Evolutionary conservation across 371 early-diverging fungal genomes (phyloP), one percentile per base, ranked within the genome.

Genomic region (Lichtheimia ornata): DNA sequence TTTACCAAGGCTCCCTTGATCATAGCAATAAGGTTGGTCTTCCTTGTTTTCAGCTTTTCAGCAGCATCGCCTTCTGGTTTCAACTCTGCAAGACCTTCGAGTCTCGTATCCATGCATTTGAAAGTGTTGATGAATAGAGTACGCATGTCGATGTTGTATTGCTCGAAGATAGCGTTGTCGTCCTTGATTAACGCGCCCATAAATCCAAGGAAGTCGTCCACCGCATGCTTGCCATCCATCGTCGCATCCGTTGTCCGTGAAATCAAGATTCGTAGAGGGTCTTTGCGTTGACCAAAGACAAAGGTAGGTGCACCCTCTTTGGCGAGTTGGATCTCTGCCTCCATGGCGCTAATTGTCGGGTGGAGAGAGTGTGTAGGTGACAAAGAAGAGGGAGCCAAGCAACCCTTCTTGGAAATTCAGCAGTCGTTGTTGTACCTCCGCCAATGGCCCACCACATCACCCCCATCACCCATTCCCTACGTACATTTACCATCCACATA

Each of bases 1-100:
- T 62, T 59, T 69, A 77, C 78, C 57, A 72, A 30, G 18, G 70
- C 67, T 18, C 66, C 69, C 25, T 65, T 70, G 12, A 77, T 67
- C 66, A 77, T 71, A 18, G 65, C 54, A 49, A 58, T 65, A 27
- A 70, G 62, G 24, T 64, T 70, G n/a, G 61, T 57, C 50, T 66
- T 64, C 5, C 25, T 50, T n/a, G 17, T 20, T 3, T 57, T 56
- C 6, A 64, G 28, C 24, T 53, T 45, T 41, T 57, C 66, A 18
- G 15, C 25, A 0, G 51, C 43, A 14, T 63, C 53, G 7, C 61
- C 55, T n/a, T 67, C 59, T 9, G 50, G 57, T 12, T 66, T 63
- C 9, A 65, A 17, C 65, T 79, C 79, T n/a, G 56, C 59, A 35
- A 72, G 41, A 3, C 63, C 64, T 53, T 79, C 80, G 40, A 71